Percentiles rank a stretch among this genome's conserved stretches.
These are phyloP conservation scores for Diddensiella transvaalensis DNA, from an alignment of 805 yeast species.

Conservation along the genomic window DNA sequence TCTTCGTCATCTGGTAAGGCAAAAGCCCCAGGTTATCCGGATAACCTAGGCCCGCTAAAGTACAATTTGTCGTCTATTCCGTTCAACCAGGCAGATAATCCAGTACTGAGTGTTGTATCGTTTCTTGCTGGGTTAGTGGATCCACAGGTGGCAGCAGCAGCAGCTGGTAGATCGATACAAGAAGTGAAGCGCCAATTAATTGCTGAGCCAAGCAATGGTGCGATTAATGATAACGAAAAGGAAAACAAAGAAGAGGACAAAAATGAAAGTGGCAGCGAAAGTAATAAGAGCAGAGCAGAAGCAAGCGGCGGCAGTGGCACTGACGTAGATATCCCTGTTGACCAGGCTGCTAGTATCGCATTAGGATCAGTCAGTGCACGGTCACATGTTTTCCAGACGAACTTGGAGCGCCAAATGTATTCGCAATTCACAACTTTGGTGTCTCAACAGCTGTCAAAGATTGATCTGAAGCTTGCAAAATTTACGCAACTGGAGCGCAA, in stretches of 20 bases:
- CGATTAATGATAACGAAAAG: conserved; percentile 10
- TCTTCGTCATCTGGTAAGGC: conserved; percentile 24
- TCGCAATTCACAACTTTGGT: conserved; percentile 59
- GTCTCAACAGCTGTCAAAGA: conserved; percentile 66
- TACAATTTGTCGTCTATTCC: conserved; percentile 77
- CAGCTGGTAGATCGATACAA: conserved; percentile 50
- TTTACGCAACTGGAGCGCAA: conserved; percentile 62
- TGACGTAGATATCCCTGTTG: conserved; percentile 17
- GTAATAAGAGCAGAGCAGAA: neutral
- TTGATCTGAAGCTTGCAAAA: conserved; percentile 68
- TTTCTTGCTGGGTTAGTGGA: conserved; percentile 84
- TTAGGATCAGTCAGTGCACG: conserved; percentile 76
- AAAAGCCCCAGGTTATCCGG: conserved; percentile 24
- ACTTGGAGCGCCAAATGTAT: conserved; percentile 69
- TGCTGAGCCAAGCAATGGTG: conserved; percentile 15
- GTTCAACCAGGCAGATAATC: conserved; percentile 81
- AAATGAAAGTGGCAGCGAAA: conserved; percentile 16
- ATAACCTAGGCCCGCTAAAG: conserved; percentile 62
- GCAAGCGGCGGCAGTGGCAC: neutral
- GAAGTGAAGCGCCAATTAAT: conserved; percentile 43
- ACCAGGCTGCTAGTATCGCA: conserved; percentile 65
- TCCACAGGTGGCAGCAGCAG: conserved; percentile 79
- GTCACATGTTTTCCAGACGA: conserved; percentile 72
- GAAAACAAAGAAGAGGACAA: conserved; percentile 11
- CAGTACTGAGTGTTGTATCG: conserved; percentile 88